Percentiles rank a stretch among this genome's conserved stretches.
Conservation (phyloP, 1,284 basidiomycete species). For the Gymnopus androsaceus region DNA sequence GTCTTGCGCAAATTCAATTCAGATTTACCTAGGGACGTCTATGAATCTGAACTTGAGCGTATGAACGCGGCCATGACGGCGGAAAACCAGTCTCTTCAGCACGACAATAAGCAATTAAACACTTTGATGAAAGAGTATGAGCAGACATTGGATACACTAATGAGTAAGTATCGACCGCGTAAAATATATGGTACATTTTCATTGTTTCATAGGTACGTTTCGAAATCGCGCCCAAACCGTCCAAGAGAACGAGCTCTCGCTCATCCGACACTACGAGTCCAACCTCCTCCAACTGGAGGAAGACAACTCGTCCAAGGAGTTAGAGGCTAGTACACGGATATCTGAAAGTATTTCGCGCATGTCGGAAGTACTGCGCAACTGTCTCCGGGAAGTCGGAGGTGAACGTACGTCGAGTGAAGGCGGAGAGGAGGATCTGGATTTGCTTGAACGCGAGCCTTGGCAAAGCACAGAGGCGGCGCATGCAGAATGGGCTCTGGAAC, state of each 20-base stretch:
- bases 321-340: conserved; percentile 63
- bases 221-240: conserved; percentile 90
- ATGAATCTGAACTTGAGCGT: conserved; percentile 89
- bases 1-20: conserved; percentile 90
- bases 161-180: conserved; percentile 53
- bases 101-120: conserved; percentile 96
- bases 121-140: conserved; percentile 94
- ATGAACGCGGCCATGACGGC: conserved; percentile 82
- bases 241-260: conserved; percentile 88
- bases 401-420: conserved; percentile 51
- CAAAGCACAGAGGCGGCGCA: conserved; percentile 37
- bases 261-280: conserved; percentile 91
- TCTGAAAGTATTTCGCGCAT: conserved; percentile 75
- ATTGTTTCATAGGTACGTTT: conserved; percentile 55
- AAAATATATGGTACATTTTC: neutral
- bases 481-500: conserved; percentile 76
- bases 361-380: conserved; percentile 72
- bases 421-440: conserved; percentile 21
- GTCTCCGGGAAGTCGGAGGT: conserved; percentile 74
- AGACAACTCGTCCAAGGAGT: conserved; percentile 62
- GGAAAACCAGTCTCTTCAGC: conserved; percentile 87
- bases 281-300: conserved; percentile 80
- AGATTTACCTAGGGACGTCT: conserved; percentile 88
- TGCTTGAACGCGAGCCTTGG: conserved; percentile 38
- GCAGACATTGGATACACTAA: conserved; percentile 92